phyloP scores from a whole-genome alignment of 2,329 filamentous ascomycete species.

The Botryotinia narcissicola region DNA sequence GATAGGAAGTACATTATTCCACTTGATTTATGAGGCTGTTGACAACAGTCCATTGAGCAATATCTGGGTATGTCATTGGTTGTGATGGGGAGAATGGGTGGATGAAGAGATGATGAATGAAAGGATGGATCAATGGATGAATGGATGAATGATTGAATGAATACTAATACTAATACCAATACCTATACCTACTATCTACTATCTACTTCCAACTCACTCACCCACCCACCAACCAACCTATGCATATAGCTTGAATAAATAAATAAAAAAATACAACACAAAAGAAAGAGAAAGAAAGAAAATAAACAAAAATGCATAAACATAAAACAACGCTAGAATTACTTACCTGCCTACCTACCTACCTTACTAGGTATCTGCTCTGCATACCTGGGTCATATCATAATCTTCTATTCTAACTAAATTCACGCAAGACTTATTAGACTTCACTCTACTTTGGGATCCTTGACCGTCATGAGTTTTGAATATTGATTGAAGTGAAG shows the following conservation, averaged over 20 bases:
- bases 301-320: not conserved
- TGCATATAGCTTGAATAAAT: not conserved
- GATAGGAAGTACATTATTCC: not conserved
- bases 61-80: not conserved
- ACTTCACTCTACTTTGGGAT: constrained; percentile 2
- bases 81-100: not conserved
- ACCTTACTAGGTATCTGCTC: no score
- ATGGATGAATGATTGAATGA: not conserved
- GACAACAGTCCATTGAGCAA: not conserved
- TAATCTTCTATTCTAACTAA: not conserved
- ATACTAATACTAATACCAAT: not conserved
- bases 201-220: no score
- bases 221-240: not conserved
- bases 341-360: no score
- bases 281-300: not conserved
- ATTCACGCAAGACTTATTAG: constrained; percentile 2
- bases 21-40: not conserved
- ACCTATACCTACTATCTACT: no score
- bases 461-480: constrained; percentile 1
- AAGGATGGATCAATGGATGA: not conserved
- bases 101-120: not conserved
- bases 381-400: not conserved
- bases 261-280: no score
- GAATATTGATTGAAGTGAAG: constrained; percentile 5
- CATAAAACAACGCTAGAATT: not conserved